Base-by-base conservation (phyloP, 352 stramenopile species). In the Pythium rhizo-oryzae region DNA sequence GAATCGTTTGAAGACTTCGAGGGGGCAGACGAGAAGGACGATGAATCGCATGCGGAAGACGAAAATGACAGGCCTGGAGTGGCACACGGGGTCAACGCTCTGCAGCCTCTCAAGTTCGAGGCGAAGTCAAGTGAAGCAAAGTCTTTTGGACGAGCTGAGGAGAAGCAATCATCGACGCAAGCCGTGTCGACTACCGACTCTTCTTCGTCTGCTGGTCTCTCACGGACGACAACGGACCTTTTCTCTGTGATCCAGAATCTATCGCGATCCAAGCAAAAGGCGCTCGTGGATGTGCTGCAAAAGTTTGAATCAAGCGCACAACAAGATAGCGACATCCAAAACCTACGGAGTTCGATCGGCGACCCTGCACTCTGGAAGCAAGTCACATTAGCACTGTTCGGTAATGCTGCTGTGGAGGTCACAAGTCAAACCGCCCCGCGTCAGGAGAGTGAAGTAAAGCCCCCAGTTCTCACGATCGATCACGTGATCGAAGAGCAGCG, bases 1-100 rank as follows among this genome's bases (percentile, higher is more conserved):
- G 87, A 95, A 41, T 93, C 85, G 0, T 95, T 95, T 70, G 87
- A 95, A 69, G 85, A 90, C 30, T 93, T 92, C 74, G 83, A 93
- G 46, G 81, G 83, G 0, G 73, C 85, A 0, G 74, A 59, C 21
- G 11, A 51, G 9, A 16, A 47, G 19, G 47, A 55, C 21, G 55
- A 58, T 41, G n/a, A 23, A 11, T 39, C 16, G 18, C 56, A 65
- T 19, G 33, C 50, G 8, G n/a, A 41, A 39, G 30, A 23, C 7
- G 43, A 57, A 6, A 35, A 19, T 21, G 41, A 16, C 7, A 15
- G 41, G 18, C 13, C 2, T 2, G 15, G n/a, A 2, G 5, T 47
- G 1, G 4, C 41, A 8, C 41, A n/a, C 12, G 41, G 18, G 9
- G 9, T 15, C 15, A 21, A 4, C 18, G 6, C 41, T n/a, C 4